Conservation (phyloP, 2,329 filamentous ascomycete genomes). For the Cryphonectria parasitica region DNA sequence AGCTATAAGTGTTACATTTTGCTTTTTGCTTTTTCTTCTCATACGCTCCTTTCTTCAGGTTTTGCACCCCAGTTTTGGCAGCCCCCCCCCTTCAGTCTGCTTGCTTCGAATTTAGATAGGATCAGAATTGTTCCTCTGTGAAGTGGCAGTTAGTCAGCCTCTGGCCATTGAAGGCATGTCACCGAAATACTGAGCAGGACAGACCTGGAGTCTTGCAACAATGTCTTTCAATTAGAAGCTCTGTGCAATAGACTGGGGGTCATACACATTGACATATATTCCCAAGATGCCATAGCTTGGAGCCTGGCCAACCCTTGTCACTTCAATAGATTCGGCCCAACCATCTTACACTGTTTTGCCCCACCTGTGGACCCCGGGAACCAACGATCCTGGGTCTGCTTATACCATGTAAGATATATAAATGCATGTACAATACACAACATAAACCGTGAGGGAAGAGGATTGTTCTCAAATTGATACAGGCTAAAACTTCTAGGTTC, state of each 20-base stretch:
- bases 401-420: constrained; percentile 15
- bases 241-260: not conserved
- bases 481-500: too few species aligned
- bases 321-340: not conserved
- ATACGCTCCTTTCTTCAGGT: not conserved
- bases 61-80: too few species aligned
- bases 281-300: not conserved
- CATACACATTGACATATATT: not conserved
- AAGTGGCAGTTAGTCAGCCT: not conserved
- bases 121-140: not conserved
- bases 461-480: too few species aligned
- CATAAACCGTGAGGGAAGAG: too few species aligned
- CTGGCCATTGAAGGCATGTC: not conserved
- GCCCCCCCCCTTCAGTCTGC: too few species aligned
- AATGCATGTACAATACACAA: not conserved
- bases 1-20: constrained; percentile 17
- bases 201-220: not conserved
- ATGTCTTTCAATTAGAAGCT: not conserved
- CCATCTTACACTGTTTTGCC: constrained; percentile 13
- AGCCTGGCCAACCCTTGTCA: not conserved
- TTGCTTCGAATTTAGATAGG: not conserved
- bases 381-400: not conserved
- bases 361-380: constrained; percentile 8
- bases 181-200: not conserved
- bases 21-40: not conserved